Evolutionary conservation across 352 stramenopile genomes (phyloP).

Genomic region (Phytopythium montanum): DNA sequence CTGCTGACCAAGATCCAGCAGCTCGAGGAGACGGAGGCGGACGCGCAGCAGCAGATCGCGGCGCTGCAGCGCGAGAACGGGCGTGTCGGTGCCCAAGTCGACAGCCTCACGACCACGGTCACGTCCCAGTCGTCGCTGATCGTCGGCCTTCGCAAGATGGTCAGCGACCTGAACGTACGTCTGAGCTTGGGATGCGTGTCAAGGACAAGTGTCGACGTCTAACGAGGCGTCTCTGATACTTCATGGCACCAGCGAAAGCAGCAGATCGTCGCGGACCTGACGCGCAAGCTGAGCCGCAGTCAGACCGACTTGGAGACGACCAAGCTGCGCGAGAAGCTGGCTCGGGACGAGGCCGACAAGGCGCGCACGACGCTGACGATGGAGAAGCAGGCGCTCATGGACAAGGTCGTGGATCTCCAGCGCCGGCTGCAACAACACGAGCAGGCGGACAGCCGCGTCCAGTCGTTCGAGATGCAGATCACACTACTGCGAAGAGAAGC

Average conservation of each 20-base stretch:
- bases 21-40: slow-evolving; percentile 44
- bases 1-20: slow-evolving; percentile 61
- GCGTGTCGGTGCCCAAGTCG: slow-evolving; percentile 27
- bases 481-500: slow-evolving; percentile 29
- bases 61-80: slow-evolving; percentile 39
- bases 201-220: neutral
- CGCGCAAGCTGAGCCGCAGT: slow-evolving; percentile 40
- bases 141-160: slow-evolving; percentile 46
- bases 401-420: slow-evolving; percentile 57
- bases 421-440: slow-evolving; percentile 38
- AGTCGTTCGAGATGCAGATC: slow-evolving; percentile 32
- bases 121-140: slow-evolving; percentile 54
- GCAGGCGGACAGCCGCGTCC: slow-evolving; percentile 18
- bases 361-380: slow-evolving; percentile 32
- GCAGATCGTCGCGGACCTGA: slow-evolving; percentile 33
- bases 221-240: neutral
- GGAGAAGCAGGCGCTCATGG: slow-evolving; percentile 52
- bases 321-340: slow-evolving; percentile 43
- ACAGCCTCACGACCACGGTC: slow-evolving; percentile 48
- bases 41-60: slow-evolving; percentile 30
- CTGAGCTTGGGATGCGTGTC: neutral
- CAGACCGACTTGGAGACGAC: slow-evolving; percentile 50
- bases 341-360: slow-evolving; percentile 48
- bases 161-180: slow-evolving; percentile 48
- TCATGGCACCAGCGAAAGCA: slow-evolving; percentile 35